Evolutionary conservation across 2,329 filamentous ascomycete genomes (phyloP).

Genomic region (Clonostachys rosea): DNA sequence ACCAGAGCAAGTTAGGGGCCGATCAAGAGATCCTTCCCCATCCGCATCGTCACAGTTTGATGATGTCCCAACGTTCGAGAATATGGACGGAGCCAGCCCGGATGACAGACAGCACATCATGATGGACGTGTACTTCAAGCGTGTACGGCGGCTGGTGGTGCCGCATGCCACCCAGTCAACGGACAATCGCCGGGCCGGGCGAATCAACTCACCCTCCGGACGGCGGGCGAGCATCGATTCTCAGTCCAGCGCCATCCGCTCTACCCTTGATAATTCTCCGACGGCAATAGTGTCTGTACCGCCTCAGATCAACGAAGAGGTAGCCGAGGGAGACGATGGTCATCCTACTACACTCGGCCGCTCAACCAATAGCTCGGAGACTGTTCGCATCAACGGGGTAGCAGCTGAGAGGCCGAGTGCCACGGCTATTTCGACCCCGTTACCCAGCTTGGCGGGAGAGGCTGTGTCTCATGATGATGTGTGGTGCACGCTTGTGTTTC

Average conservation of each 20-base stretch:
- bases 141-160: conserved; percentile 34
- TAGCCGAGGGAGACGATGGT: neutral
- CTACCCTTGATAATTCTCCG: too few species aligned
- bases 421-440: neutral
- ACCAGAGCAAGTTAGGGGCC: conserved; percentile 2
- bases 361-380: neutral
- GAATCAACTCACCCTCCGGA: conserved; percentile 12
- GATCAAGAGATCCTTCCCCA: neutral
- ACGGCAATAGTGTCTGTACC: neutral
- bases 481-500: conserved; percentile 51
- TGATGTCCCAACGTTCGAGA: conserved; percentile 28
- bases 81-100: conserved; percentile 39
- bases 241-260: conserved; percentile 1
- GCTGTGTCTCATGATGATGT: conserved; percentile 30
- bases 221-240: conserved; percentile 12
- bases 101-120: conserved; percentile 44
- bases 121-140: conserved; percentile 47
- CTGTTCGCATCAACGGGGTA: neutral
- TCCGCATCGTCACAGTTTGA: neutral
- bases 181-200: conserved; percentile 14
- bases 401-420: neutral
- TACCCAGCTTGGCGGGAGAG: conserved; percentile 4
- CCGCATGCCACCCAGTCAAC: conserved; percentile 20
- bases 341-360: neutral
- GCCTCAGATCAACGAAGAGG: neutral